A percentile compares a stretch with the other conserved stretches of the same genome.
Conservation (phyloP, 495 filamentous ascomycete species). For the Penicillium coffeae region DNA sequence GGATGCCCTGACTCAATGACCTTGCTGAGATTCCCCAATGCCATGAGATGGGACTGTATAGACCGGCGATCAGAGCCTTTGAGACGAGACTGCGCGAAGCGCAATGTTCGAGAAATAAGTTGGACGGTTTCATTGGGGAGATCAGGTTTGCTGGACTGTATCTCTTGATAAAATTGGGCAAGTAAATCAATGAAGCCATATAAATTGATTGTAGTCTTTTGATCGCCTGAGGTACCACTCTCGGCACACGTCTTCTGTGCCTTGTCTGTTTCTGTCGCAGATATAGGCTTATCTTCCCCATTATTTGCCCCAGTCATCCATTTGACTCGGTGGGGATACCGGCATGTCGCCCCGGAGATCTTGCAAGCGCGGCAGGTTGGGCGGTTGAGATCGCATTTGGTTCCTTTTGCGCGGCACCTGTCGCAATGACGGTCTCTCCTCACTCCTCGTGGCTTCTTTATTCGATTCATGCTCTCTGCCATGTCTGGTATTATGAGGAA, state of each 20-base stretch:
- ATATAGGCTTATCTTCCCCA: too few species aligned
- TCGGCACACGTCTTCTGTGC: too few species aligned
- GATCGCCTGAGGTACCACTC: too few species aligned
- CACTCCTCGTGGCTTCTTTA: conserved; percentile 34
- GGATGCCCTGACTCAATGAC: conserved; percentile 30
- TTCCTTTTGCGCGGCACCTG: conserved; percentile 22
- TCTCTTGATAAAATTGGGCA: conserved; percentile 27
- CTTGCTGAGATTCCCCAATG: conserved; percentile 25
- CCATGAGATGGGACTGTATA: conserved; percentile 28
- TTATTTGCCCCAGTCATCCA: conserved; percentile 29
- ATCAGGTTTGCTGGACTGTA: conserved; percentile 20
- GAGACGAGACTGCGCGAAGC: conserved; percentile 22
- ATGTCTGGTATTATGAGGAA: not conserved
- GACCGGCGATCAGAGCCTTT: conserved; percentile 18
- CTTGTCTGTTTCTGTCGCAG: too few species aligned
- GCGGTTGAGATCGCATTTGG: conserved; percentile 34
- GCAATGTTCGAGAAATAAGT: conserved; percentile 24
- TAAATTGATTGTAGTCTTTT: conserved; percentile 19
- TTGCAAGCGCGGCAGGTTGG: conserved; percentile 28
- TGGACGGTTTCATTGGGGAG: conserved; percentile 24
- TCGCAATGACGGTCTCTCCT: conserved; percentile 32
- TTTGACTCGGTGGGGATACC: conserved; percentile 31
- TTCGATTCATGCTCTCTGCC: not conserved
- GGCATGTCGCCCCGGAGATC: conserved; percentile 19
- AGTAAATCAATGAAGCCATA: conserved; percentile 33